phyloP scores from a whole-genome alignment of 2,329 filamentous ascomycete species.

The Helotiales sp. region DNA sequence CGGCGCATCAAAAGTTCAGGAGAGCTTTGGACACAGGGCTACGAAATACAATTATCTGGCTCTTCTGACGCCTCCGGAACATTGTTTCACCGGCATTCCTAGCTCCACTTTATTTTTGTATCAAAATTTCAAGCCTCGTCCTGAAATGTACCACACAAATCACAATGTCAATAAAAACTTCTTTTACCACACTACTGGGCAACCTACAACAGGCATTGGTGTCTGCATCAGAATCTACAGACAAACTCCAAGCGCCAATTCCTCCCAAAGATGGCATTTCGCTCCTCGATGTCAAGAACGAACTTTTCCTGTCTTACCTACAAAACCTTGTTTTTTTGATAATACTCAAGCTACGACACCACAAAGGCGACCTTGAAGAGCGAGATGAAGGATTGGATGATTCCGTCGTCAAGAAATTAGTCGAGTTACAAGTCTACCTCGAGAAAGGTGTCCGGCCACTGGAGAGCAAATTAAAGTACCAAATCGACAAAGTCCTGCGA shows the following conservation, averaged over 20 bases:
- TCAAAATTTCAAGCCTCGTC: conserved; percentile 6
- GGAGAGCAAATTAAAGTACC: conserved; percentile 88
- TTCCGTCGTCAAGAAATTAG: conserved; percentile 79
- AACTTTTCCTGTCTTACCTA: conserved; percentile 92
- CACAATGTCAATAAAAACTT: conserved; percentile 49
- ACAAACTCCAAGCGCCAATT: conserved; percentile 61
- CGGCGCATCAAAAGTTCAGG: conserved; percentile 1
- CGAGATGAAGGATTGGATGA: conserved; percentile 53
- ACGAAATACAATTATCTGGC: conserved; percentile 1
- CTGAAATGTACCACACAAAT: background rate
- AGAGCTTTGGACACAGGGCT: conserved; percentile 7
- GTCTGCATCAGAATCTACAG: conserved; percentile 65
- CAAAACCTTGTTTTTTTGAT: conserved; percentile 92
- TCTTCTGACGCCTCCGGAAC: conserved; percentile 3
- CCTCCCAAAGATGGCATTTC: conserved; percentile 88
- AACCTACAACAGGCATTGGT: conserved; percentile 57
- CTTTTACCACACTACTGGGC: conserved; percentile 50
- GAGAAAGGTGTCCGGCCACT: conserved; percentile 90
- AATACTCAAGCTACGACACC: conserved; percentile 73
- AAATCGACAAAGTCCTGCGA: conserved; percentile 91
- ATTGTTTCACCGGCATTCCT: conserved; percentile 3
- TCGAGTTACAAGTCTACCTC: conserved; percentile 86
- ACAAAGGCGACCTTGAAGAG: conserved; percentile 36
- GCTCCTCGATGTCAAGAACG: conserved; percentile 92
- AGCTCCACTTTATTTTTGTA: conserved; percentile 5